Conservation (phyloP, 73 alveolate genomes). For the Durusdinium trenchii region DNA sequence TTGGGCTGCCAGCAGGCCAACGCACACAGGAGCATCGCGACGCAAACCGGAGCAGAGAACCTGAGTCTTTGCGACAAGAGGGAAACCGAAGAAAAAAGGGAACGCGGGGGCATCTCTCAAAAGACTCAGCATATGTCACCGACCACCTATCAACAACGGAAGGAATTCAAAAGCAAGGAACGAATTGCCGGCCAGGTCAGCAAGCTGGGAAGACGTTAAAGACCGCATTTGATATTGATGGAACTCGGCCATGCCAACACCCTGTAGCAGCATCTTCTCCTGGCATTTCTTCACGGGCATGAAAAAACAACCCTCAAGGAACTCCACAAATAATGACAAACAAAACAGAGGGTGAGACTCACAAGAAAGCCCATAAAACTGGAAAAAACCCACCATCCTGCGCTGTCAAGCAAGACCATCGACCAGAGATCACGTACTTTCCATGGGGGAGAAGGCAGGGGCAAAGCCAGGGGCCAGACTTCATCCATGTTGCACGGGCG, state of each 20-base stretch:
- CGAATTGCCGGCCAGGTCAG: background rate
- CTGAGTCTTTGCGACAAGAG: no score
- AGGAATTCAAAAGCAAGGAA: background rate
- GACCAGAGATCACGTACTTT: background rate
- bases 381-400: background rate
- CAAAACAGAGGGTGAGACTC: background rate
- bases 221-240: background rate
- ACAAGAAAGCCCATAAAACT: background rate
- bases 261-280: slow-evolving; percentile 4
- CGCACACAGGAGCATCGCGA: no score
- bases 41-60: no score
- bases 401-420: background rate
- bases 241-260: background rate
- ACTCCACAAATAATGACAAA: background rate
- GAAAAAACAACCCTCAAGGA: background rate
- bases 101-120: background rate
- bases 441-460: background rate
- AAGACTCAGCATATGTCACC: background rate
- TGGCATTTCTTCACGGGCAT: no score
- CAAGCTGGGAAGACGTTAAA: background rate
- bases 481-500: background rate
- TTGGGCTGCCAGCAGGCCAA: no score
- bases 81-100: background rate
- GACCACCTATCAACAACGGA: no score
- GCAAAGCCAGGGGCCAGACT: background rate